Base-by-base conservation (phyloP, 192 early-diverging fungal species). In the Chytriomyces hyalinus region DNA sequence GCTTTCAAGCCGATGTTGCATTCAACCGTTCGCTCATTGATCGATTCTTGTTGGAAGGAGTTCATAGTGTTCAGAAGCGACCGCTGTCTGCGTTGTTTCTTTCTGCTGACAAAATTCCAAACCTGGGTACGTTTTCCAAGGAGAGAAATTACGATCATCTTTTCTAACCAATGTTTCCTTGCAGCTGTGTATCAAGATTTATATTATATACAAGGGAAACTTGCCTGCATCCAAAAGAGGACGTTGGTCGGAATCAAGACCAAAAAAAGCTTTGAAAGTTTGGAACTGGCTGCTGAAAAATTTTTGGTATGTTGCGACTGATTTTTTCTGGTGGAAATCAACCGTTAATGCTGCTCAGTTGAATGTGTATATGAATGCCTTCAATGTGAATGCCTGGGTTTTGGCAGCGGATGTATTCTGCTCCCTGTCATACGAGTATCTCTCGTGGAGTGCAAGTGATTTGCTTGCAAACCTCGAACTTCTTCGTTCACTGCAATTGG, bases 331-430 rank as follows among this genome's bases (percentile, higher is more conserved):
- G 49, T 68, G n/a, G 10, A 59, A 61, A 60, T 13, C n/a, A 57
- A 66, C 3, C 3, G 48, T 5, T 66, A 3, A 24, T 75, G 10
- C 10, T 36, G 26, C 64, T 68, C 73, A 85, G 84, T 83, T 79
- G 50, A 83, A 93, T 73, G 65, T 92, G 46, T 82, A 81, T 73
- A 74, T 90, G 43, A 86, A 88, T 57, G 91, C 91, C 4, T 63
- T 78, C 20, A 81, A 85, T 45, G 82, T 86, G 64, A 82, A 89
- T 50, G 87, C 89, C 4, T 94, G 93, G 93, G 82, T 91, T 70
- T 84, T 85, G 22, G 80, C 92, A 4, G 93, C 84, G 47, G 70
- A 70, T 36, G 88, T 84, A 65, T 91, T 88, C 78, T 73, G 81
- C 59, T 81, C 84, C 26, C 63, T 91, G 46, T 87, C 90, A 10